These are phyloP conservation scores for Phylloboletellus chloephorus DNA, from an alignment of 1,284 basidiomycete species.

Conservation along the genomic window DNA sequence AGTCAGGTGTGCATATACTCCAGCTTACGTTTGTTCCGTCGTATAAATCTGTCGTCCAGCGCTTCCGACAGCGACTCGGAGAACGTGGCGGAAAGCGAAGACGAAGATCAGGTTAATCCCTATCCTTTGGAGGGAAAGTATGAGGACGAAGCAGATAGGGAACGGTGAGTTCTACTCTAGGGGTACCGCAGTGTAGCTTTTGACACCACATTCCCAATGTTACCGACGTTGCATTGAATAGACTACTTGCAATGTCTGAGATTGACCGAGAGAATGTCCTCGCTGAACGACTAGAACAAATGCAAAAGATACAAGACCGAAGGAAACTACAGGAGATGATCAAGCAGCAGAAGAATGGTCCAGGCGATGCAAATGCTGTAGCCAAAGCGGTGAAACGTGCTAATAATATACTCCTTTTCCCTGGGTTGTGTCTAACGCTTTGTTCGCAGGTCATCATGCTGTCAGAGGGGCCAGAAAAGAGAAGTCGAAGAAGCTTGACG, in stretches of 20 bases:
- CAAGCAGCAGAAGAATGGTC: conserved; percentile 51
- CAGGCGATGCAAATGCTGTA: conserved; percentile 53
- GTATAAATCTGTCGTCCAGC: conserved; percentile 18
- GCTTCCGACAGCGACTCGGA: conserved; percentile 44
- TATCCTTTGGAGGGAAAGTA: conserved; percentile 93
- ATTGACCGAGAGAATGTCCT: conserved; percentile 86
- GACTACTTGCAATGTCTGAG: conserved; percentile 77
- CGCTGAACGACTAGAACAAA: conserved; percentile 73
- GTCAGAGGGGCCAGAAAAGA: conserved; percentile 78
- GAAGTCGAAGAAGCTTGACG: conserved; percentile 75
- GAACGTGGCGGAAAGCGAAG: conserved; percentile 56
- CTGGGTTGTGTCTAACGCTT: conserved; percentile 5
- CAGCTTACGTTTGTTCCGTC: conserved; percentile 5
- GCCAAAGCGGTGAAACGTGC: conserved; percentile 70
- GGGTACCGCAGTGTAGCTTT: conserved; percentile 18
- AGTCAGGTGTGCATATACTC: conserved; percentile 39
- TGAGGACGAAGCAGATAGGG: conserved; percentile 76
- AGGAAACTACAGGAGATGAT: conserved; percentile 74
- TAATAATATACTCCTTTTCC: conserved; percentile 19
- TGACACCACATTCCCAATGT: conserved; percentile 17
- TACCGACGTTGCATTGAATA: conserved; percentile 31
- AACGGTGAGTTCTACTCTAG: conserved; percentile 50
- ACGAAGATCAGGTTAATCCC: conserved; percentile 50
- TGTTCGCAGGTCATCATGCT: conserved; percentile 59
- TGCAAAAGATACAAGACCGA: conserved; percentile 72